Evolutionary conservation across 1,284 basidiomycete genomes (phyloP), one percentile per base, ranked within the genome.

Genomic region (Gymnopus androsaceus): DNA sequence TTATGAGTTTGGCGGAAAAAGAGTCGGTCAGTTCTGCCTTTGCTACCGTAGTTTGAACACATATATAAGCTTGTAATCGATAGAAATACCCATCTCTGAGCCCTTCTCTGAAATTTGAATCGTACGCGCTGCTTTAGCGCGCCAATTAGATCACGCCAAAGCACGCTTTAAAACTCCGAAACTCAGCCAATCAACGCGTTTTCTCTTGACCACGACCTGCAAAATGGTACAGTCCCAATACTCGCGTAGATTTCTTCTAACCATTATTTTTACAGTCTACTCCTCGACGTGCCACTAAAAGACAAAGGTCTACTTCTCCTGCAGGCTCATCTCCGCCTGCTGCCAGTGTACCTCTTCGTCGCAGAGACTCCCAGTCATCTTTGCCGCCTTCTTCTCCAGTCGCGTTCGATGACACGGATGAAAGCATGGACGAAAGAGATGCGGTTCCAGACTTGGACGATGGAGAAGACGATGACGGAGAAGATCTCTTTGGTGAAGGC

Each of bases 401-500:
- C 1, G 87, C 89, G 0, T 94, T 95, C 68, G 91, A 89, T 3
- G 94, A 95, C 64, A 92, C 92, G 12, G 93, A 93, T 45, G 92
- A 94, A 40, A 88, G 87, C 52, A 34, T 87, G 33, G 86, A 88
- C 59, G 90, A 92, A 57, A 81, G 87, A 21, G 88, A 94, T 44
- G 54, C 53, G 19, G 54, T 59, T 3, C 54, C 8, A 5, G 57
- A 59, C 53, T 33, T 87, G 25, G 86, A 88, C 58, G 90, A 92
- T 58, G 88, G 94, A 59, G 81, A 85, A 36, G 90, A 89, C 5
- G 93, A 84, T 19, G 92, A 95, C 23, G 94, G 93, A 33, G 95
- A 97, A 71, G 95, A 99, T 74, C 83, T 99, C 25, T 98, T 96
- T 73, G 92, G 83, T 42, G 88, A 96, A 14, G 81, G 80, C 67